Conservation (phyloP, 208 protist genomes). For the Acanthamoeba castellanii region DNA sequence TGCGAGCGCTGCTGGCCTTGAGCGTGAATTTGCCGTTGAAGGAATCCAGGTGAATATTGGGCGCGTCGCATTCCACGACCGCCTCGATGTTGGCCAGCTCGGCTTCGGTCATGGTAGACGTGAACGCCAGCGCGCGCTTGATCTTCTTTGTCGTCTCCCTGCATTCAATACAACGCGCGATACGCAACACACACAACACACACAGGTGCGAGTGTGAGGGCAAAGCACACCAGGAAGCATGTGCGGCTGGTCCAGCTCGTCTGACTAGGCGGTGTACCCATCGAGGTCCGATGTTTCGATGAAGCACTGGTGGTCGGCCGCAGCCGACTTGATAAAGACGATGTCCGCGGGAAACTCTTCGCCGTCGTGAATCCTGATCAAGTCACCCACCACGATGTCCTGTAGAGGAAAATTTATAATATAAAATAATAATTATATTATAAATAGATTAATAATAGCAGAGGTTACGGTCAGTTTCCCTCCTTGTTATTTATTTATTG, state of each 20-base stretch:
- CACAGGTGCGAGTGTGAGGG: too few relatives aligned
- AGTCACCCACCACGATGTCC: slow-evolving; percentile 31
- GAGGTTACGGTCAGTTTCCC: too few relatives aligned
- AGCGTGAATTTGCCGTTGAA: slow-evolving; percentile 37
- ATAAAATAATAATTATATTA: too few relatives aligned
- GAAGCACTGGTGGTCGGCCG: slow-evolving; percentile 84
- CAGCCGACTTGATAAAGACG: slow-evolving; percentile 90
- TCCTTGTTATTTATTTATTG: too few relatives aligned
- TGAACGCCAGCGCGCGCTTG: not conserved
- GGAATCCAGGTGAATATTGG: slow-evolving; percentile 61
- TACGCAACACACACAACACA: too few relatives aligned
- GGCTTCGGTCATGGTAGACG: slow-evolving; percentile 6
- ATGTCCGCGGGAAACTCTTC: slow-evolving; percentile 95
- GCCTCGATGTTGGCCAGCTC: slow-evolving; percentile 16
- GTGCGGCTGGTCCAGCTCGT: too few relatives aligned
- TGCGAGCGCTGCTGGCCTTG: not conserved
- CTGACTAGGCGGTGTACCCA: too few relatives aligned
- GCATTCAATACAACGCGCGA: too few relatives aligned
- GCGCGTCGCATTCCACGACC: slow-evolving; percentile 1
- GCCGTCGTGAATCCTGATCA: slow-evolving; percentile 77
- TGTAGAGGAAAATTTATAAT: too few relatives aligned
- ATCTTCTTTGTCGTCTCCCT: slow-evolving; percentile 68
- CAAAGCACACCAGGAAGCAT: not conserved
- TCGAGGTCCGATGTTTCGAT: slow-evolving; percentile 96
- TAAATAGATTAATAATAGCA: too few relatives aligned